Evolutionary conservation across 1,284 basidiomycete genomes (phyloP).

Genomic region (Mycosarcoma mackinlayi): DNA sequence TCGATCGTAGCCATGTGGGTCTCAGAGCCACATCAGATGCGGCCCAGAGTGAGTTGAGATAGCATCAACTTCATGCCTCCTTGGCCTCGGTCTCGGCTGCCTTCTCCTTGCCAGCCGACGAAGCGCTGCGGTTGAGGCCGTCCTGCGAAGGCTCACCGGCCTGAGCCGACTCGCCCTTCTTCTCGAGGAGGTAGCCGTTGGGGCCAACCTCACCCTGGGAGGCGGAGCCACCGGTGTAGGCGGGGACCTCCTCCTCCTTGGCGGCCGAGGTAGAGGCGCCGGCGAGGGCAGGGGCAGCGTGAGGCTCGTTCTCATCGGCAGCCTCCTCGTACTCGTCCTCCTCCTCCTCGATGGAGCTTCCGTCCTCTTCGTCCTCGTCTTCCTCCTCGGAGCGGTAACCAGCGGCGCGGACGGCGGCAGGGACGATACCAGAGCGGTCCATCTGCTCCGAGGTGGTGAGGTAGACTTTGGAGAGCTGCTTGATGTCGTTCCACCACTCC

Average conservation of each 20-base stretch:
- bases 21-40: conserved; percentile 1
- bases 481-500: conserved; percentile 99
- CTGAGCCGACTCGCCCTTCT: conserved; percentile 56
- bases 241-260: conserved; percentile 65
- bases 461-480: conserved; percentile 96
- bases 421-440: conserved; percentile 90
- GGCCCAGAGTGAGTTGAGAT: background rate
- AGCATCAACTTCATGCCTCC: conserved; percentile 31
- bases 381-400: conserved; percentile 76
- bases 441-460: conserved; percentile 93
- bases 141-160: conserved; percentile 60
- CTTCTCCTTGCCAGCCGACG: conserved; percentile 54
- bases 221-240: conserved; percentile 62
- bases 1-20: conserved; percentile 17
- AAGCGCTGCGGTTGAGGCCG: conserved; percentile 46
- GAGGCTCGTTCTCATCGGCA: conserved; percentile 43
- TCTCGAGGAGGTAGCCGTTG: conserved; percentile 78
- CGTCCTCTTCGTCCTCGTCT: conserved; percentile 77
- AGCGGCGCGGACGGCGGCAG: conserved; percentile 87
- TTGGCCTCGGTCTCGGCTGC: conserved; percentile 47
- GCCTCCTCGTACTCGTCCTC: conserved; percentile 72
- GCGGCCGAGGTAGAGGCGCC: conserved; percentile 58
- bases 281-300: conserved; percentile 57
- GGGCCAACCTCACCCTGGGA: conserved; percentile 70
- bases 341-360: conserved; percentile 80